Evolutionary conservation across 768 basidiomycete species (phyloP).

Genomic region (Lactarius vividus): DNA sequence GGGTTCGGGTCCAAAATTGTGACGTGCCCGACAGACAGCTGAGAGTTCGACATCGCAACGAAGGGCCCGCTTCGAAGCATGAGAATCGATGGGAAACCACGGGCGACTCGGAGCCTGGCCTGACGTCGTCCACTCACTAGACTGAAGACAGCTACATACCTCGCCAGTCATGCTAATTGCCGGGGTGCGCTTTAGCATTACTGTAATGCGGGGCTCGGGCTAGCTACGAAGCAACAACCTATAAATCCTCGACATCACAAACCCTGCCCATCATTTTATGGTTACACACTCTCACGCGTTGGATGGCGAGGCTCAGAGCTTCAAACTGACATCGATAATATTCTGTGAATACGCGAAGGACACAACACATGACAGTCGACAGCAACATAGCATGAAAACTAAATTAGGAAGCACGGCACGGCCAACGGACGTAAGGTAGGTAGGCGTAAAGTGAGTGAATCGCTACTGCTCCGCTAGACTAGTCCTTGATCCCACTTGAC

Average conservation of each 20-base stretch:
- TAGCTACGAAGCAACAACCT: too few species aligned
- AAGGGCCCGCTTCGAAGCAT: background rate
- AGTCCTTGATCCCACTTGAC: conserved; percentile 5
- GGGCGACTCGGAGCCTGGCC: background rate
- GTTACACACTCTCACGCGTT: background rate
- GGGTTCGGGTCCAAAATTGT: too few species aligned
- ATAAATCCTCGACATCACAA: background rate
- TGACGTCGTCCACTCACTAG: background rate
- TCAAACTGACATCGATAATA: background rate
- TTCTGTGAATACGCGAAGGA: background rate
- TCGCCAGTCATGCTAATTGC: too few species aligned
- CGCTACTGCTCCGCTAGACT: background rate
- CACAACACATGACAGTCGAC: background rate
- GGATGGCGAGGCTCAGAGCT: background rate
- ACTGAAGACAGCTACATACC: background rate
- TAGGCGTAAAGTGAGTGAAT: background rate
- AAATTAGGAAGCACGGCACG: background rate
- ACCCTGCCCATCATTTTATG: background rate
- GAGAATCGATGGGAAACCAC: background rate
- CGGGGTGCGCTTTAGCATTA: background rate
- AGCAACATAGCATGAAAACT: background rate
- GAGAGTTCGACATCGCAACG: background rate
- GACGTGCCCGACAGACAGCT: too few species aligned
- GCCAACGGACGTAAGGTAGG: background rate
- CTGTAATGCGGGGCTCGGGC: background rate